These are phyloP conservation scores for Cenococcum geophilum DNA, from an alignment of 495 filamentous ascomycete species.

Conservation along the genomic window DNA sequence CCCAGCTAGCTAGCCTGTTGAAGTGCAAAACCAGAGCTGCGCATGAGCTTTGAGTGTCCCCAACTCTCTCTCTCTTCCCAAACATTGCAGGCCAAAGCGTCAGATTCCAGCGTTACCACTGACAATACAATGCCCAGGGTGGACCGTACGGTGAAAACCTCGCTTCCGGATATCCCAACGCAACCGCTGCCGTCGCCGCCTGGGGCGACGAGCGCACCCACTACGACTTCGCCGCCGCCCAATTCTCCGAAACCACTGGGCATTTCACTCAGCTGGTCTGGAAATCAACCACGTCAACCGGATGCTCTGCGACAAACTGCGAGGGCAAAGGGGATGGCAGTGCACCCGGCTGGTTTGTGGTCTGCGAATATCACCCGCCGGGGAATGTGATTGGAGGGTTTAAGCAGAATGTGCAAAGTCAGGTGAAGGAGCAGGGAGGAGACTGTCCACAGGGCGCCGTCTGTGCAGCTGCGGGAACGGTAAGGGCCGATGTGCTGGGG, in stretches of 20 bases:
- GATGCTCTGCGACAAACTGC: constrained; percentile 62
- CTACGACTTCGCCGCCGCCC: constrained; percentile 53
- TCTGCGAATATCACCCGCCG: constrained; percentile 71
- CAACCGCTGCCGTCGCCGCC: constrained; percentile 51
- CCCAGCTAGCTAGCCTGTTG: no score
- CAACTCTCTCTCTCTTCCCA: not conserved
- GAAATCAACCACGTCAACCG: constrained; percentile 61
- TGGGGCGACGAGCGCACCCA: constrained; percentile 60
- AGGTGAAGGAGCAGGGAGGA: constrained; percentile 10
- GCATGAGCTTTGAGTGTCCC: not conserved
- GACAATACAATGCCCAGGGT: constrained; percentile 36
- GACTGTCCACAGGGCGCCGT: constrained; percentile 13
- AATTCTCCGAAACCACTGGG: constrained; percentile 61
- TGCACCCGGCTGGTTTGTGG: constrained; percentile 63
- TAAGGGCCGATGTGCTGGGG: no score
- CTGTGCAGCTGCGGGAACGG: not conserved
- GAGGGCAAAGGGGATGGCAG: constrained; percentile 16
- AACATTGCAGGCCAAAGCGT: no score
- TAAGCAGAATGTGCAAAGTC: constrained; percentile 44
- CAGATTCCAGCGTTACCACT: not conserved
- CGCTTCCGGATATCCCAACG: constrained; percentile 59
- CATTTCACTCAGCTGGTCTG: constrained; percentile 86
- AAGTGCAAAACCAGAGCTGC: no score
- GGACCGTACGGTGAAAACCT: constrained; percentile 76
- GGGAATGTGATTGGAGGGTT: constrained; percentile 67